Evolutionary conservation across 116 monocot genomes (phyloP), one percentile per base, ranked within the genome.

Genomic region (Thalassia testudinum): DNA sequence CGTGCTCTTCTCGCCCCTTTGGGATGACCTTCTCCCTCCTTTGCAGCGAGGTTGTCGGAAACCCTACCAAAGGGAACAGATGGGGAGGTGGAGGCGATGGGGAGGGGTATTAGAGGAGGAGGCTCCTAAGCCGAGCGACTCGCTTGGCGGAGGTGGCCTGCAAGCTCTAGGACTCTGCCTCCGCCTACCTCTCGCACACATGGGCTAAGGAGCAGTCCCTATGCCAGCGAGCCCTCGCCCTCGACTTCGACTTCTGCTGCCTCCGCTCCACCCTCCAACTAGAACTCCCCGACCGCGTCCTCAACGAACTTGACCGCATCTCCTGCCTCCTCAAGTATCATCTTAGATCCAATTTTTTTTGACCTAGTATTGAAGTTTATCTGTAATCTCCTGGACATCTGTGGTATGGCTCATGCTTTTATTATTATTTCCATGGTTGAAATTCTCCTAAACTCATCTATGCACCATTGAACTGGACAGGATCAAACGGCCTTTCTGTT

Each of bases 101-200:
- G n/a, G n/a, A n/a, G n/a, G 45, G 22, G 37, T 30, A 37, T 37
- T 49, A 40, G 57, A 20, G 11, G 62, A 30, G 54, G 42, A 12
- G 27, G 50, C 47, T 78, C 24, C 40, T 28, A 27, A 70, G 63
- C 42, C 84, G 78, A 66, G 75, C 74, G 54, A 50, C 62, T 28
- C 63, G 81, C 37, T 57, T 78, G 21, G 71, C 34, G 16, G 93
- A 87, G 52, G 43, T 54, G 43, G 93, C 87, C 21, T 38, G 81
- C 44, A 84, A 84, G 76, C 70, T 95, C 19, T 78, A 84, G 76
- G 93, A 95, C 44, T 70, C 93, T 1, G 78, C 78, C 23, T 62
- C 88, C 21, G 58, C 70, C 37, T 60, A 81, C 26, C 57, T 87
- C 50, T 76, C 93, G 20, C 24, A 67, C 16, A 62, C 81, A 21